Conservation (phyloP, 331 rosid species). For the Dryas integrifolia region DNA sequence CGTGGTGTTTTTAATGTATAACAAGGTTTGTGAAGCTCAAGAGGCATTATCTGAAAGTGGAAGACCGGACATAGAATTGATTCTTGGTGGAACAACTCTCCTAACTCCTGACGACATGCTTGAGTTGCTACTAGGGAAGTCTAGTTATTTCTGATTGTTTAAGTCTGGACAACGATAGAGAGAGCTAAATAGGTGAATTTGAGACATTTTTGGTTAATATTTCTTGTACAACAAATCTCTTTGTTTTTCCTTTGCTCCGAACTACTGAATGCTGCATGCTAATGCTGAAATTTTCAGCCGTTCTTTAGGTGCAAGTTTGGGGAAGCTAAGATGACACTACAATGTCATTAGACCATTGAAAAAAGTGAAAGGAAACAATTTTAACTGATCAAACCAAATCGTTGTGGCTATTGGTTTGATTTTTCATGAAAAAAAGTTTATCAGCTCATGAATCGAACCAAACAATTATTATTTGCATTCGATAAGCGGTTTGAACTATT, state of each 20-base stretch:
- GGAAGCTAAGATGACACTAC: background rate
- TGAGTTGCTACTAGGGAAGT: conserved; percentile 62
- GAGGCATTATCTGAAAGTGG: conserved; percentile 80
- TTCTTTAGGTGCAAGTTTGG: background rate
- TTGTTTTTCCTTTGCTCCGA: background rate
- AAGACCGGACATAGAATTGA: conserved; percentile 83
- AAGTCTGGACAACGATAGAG: conserved; percentile 14
- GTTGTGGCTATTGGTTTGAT: too few relatives aligned
- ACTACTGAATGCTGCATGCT: background rate
- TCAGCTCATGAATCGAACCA: too few relatives aligned
- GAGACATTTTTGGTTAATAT: background rate
- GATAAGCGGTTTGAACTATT: too few relatives aligned
- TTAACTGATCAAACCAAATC: too few relatives aligned
- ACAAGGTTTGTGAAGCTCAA: conserved; percentile 78
- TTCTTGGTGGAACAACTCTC: conserved; percentile 85
- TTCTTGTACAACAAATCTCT: too few relatives aligned
- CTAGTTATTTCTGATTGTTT: conserved; percentile 42
- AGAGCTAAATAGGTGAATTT: background rate
- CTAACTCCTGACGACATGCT: conserved; percentile 77
- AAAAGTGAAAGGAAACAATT: too few relatives aligned
- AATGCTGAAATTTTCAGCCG: background rate
- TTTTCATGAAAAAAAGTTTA: too few relatives aligned
- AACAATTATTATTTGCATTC: too few relatives aligned
- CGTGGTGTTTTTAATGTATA: conserved; percentile 14
- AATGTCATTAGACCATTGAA: too few relatives aligned